Evolutionary conservation across 345 rosid species (phyloP), one percentile per base, ranked within the genome.

Genomic region (Arabidopsis arenosa): DNA sequence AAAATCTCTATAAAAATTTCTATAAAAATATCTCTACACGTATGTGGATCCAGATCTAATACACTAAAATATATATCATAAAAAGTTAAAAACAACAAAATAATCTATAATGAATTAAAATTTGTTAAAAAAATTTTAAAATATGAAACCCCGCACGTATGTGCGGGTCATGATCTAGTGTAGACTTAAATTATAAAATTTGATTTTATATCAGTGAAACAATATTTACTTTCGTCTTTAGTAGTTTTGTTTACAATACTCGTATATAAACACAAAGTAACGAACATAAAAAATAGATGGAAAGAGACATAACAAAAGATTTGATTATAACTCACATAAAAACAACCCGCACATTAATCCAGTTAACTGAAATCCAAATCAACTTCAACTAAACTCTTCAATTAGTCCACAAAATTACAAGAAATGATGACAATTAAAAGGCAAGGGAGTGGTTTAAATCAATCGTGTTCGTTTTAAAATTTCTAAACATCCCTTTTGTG

Each of bases 371-470:
- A 43, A 58, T 59, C 73, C 81, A 78, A 73, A 78, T 72, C 11
- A 52, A 58, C 56, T 23, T 60, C 68, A 78, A 66, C 81, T 78
- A 78, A 78, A 78, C 77, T 51, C 77, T 72, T 65, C 64, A 17
- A 77, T 78, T 60, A 78, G 73, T 72, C 77, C 69, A 66, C 56
- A 66, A 66, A 58, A 59, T 41, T 58, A 78, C 81, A 78, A 72
- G 18, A 72, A 72, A 66, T 64, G 73, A 72, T 72, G 81, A 78
- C 77, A 72, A 43, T 72, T 78, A 72, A 77, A 77, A 66, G 72
- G 68, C 64, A 72, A 66, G 63, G 81, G 77, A 78, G 81, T 78
- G 74, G 81, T 78, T 78, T 60, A 51, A 69, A 64, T 70, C 73
- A 64, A 23, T 39, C 48, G 47, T 64, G 11, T 48, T 77, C 23